Evolutionary conservation across 805 yeast species (phyloP), one percentile per base, ranked within the genome.

Genomic region (Ogataea philodendri): DNA sequence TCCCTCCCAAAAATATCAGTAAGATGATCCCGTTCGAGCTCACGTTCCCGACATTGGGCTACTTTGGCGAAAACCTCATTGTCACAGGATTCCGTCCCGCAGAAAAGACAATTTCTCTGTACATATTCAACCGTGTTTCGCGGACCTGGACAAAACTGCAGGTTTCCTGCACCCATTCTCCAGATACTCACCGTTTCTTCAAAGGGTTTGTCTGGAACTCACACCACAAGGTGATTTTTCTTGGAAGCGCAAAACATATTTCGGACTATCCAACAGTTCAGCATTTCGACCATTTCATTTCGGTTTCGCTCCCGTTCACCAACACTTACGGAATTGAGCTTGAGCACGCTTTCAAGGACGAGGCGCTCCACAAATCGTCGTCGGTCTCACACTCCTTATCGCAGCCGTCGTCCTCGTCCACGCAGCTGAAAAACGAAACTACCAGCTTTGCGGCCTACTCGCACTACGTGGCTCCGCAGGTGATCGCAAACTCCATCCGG

Each of bases 161-260:
- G 10, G 69, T 69, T 26, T 66, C 70, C 54, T 65, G 80, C 48
- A 67, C 70, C 30, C 78, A 74, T 44, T 73, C 69, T 30, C 61
- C 67, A 20, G 72, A 72, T 19, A 66, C 73, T 3, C 84, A 81
- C 49, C 62, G 81, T 34, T 69, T 81, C 32, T 76, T 84, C 75
- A 79, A 76, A 43, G 76, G 83, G 0, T 78, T 72, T 57, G 77
- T 77, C 1, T 84, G 94, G 94, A 72, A 71, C 20, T 80, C 89
- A 1, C 94, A 84, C 56, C 90, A 84, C 51, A 78, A 77, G 53
- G 77, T 81, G 1, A 61, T 81, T 1, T 57, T 81, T 18, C 49
- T 84, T 22, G 93, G 93, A 1, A 70, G 68, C 45, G 49, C 54
- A 60, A 66, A n/a, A 66, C 74, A 3, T 58, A 70, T 1, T 54